Percentiles rank a stretch among this genome's conserved stretches.
phyloP scores from a whole-genome alignment of 805 yeast species.

The Kodamaea leandrae region DNA sequence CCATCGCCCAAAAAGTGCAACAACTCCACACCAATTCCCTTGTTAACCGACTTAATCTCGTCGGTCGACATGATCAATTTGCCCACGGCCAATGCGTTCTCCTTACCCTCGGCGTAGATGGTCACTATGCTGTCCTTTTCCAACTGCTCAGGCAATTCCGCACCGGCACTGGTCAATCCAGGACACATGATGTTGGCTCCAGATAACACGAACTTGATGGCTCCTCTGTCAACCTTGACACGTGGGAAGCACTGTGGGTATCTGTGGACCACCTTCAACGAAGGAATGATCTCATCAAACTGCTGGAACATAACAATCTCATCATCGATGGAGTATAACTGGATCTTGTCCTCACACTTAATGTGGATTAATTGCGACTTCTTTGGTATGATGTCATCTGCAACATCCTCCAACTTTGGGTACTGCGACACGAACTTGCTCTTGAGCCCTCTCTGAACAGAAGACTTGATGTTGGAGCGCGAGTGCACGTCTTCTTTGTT shows the following conservation, averaged over 20 bases:
- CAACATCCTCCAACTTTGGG: slow-evolving; percentile 68
- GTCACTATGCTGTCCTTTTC: slow-evolving; percentile 71
- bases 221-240: slow-evolving; percentile 93
- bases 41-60: slow-evolving; percentile 77
- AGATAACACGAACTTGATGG: slow-evolving; percentile 89
- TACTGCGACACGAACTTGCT: slow-evolving; percentile 69
- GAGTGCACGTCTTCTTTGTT: slow-evolving; percentile 85
- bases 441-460: slow-evolving; percentile 89
- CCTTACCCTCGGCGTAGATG: slow-evolving; percentile 90
- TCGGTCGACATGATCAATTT: slow-evolving; percentile 82
- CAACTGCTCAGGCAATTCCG: slow-evolving; percentile 70
- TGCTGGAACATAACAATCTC: slow-evolving; percentile 79
- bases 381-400: slow-evolving; percentile 84
- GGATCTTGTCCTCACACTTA: slow-evolving; percentile 88
- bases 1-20: slow-evolving; percentile 88
- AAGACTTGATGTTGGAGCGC: slow-evolving; percentile 86
- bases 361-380: slow-evolving; percentile 75
- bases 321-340: slow-evolving; percentile 67
- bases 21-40: slow-evolving; percentile 87
- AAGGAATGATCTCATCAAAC: slow-evolving; percentile 75
- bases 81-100: slow-evolving; percentile 88
- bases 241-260: slow-evolving; percentile 81
- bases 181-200: slow-evolving; percentile 98
- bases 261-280: slow-evolving; percentile 71
- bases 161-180: slow-evolving; percentile 85